Conservation (phyloP, 805 yeast species). For the Cyberlindnera subsufficiens region DNA sequence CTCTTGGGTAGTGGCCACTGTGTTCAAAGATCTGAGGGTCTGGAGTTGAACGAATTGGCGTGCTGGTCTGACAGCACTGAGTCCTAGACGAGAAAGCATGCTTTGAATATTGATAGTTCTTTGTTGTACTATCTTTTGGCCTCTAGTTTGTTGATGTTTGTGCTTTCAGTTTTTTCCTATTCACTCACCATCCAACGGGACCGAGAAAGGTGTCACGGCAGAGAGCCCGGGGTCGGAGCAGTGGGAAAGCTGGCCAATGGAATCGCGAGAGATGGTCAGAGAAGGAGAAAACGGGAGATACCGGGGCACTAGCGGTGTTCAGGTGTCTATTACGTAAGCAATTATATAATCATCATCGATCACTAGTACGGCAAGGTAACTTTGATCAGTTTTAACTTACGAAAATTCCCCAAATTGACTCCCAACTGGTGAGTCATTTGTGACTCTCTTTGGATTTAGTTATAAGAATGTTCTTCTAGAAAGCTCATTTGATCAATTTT, state of each 20-base stretch:
- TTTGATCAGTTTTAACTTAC: too few species aligned
- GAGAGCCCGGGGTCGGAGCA: background rate
- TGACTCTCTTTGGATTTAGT: too few species aligned
- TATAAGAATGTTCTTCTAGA: too few species aligned
- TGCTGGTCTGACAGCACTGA: slow-evolving; percentile 8
- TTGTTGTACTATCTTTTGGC: background rate
- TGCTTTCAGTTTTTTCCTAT: background rate
- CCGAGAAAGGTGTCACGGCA: background rate
- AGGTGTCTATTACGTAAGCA: background rate
- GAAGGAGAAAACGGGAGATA: background rate
- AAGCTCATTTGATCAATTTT: too few species aligned
- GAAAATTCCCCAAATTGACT: too few species aligned
- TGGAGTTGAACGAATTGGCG: slow-evolving; percentile 8
- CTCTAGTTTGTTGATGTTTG: background rate
- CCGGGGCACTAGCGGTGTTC: background rate
- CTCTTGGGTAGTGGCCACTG: slow-evolving; percentile 49
- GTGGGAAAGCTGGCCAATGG: background rate
- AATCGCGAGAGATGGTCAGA: background rate
- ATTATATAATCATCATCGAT: too few species aligned
- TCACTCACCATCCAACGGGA: background rate
- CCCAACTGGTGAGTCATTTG: too few species aligned
- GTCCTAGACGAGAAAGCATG: slow-evolving; percentile 10
- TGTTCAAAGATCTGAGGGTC: slow-evolving; percentile 20
- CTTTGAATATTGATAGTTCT: background rate
- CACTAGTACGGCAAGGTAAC: too few species aligned